Evolutionary conservation across 2,329 filamentous ascomycete species (phyloP).

Genomic region (Cadophora sp.): DNA sequence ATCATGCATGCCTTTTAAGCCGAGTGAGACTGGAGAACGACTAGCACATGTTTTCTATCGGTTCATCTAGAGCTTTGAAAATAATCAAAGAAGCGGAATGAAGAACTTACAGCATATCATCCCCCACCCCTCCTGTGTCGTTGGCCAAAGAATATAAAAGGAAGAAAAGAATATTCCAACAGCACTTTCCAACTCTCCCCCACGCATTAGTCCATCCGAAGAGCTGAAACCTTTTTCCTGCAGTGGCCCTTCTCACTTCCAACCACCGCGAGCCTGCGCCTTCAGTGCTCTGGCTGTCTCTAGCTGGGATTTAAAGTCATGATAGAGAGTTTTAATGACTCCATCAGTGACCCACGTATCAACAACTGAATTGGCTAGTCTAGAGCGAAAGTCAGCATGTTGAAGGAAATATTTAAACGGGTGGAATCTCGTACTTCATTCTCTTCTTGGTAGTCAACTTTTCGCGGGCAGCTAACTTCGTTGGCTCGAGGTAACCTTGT

Average conservation of each 20-base stretch:
- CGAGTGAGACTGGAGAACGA: too few relatives aligned
- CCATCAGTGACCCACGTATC: slow-evolving; percentile 66
- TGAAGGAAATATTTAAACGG: background rate
- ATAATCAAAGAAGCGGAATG: too few relatives aligned
- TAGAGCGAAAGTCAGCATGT: background rate
- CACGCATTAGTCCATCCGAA: too few relatives aligned
- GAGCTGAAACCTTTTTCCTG: too few relatives aligned
- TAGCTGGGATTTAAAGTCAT: slow-evolving; percentile 69
- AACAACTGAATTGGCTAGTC: slow-evolving; percentile 64
- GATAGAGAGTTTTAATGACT: slow-evolving; percentile 67
- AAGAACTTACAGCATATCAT: too few relatives aligned
- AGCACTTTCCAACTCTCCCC: background rate
- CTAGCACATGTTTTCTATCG: too few relatives aligned
- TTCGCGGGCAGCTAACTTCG: slow-evolving; percentile 66
- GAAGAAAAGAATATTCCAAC: slow-evolving; percentile 1
- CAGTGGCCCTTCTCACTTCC: slow-evolving; percentile 17
- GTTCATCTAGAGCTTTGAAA: too few relatives aligned
- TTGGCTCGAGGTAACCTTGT: slow-evolving; percentile 62
- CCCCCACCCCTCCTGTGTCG: background rate
- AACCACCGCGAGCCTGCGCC: slow-evolving; percentile 22
- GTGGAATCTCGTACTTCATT: slow-evolving; percentile 52
- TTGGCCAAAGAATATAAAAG: background rate
- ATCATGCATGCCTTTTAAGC: too few relatives aligned
- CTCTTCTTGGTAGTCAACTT: slow-evolving; percentile 65
- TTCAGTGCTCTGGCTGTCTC: slow-evolving; percentile 51